Percentiles rank a stretch among this genome's conserved stretches.
These are phyloP conservation scores for Pseudogymnoascus destructans DNA, from an alignment of 2,329 filamentous ascomycete species.

Conservation along the genomic window DNA sequence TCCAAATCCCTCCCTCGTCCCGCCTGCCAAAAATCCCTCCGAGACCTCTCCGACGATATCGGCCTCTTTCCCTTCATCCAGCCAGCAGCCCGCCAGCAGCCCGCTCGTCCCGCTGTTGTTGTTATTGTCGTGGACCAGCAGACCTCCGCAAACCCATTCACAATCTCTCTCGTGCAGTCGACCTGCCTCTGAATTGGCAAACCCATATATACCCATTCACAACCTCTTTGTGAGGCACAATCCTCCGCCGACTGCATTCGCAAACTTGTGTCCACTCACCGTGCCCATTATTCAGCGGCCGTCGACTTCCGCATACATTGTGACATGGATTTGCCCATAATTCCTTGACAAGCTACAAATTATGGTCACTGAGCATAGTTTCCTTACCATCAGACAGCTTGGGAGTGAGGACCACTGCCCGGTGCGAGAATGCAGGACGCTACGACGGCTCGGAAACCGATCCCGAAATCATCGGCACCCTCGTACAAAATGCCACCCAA, in stretches of 20 bases:
- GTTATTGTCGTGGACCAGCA: background rate
- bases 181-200: background rate
- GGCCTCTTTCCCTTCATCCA: background rate
- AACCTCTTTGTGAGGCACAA: background rate
- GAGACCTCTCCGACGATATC: background rate
- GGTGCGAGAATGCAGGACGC: conserved; percentile 1
- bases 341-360: background rate
- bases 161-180: background rate
- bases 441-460: conserved; percentile 1
- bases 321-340: conserved; percentile 3
- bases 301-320: background rate
- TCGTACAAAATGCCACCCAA: conserved; percentile 15
- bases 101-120: background rate
- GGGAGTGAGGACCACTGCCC: conserved; percentile 3
- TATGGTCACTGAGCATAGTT: conserved; percentile 6
- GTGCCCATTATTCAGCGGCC: background rate
- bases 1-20: background rate
- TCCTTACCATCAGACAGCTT: conserved; percentile 6
- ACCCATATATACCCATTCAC: background rate
- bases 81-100: background rate
- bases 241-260: background rate
- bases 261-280: background rate
- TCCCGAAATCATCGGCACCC: background rate
- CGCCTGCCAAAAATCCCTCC: background rate
- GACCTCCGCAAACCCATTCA: conserved; percentile 6